Percentiles rank a stretch among this genome's conserved stretches.
phyloP scores from a whole-genome alignment of 192 early-diverging fungal species.

The Coemansia sp. region DNA sequence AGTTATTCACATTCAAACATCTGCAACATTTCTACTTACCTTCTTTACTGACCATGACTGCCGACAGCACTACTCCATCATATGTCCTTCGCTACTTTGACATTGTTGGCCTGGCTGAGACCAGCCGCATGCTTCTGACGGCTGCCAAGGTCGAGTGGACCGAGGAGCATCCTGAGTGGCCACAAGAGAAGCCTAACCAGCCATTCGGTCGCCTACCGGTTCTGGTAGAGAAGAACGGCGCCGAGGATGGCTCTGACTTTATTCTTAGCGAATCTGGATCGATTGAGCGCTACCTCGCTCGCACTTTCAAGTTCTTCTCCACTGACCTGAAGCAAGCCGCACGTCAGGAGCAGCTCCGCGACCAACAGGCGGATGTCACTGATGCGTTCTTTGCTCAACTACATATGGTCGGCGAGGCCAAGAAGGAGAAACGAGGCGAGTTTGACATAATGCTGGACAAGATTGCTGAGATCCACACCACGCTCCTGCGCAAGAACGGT shows the following conservation, averaged over 20 bases:
- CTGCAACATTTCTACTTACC: background rate
- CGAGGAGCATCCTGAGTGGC: constrained; percentile 56
- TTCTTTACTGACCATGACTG: background rate
- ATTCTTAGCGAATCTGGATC: constrained; percentile 46
- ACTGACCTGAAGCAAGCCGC: constrained; percentile 35
- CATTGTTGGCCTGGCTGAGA: constrained; percentile 27
- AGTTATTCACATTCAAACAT: background rate
- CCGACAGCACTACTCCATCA: constrained; percentile 5
- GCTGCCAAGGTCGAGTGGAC: constrained; percentile 41
- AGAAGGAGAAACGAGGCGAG: constrained; percentile 23
- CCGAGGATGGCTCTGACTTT: constrained; percentile 38
- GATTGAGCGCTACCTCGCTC: constrained; percentile 59
- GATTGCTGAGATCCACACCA: constrained; percentile 34
- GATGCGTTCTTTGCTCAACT: background rate
- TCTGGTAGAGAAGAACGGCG: constrained; percentile 49
- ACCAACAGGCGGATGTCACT: constrained; percentile 18
- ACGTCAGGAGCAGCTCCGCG: constrained; percentile 40
- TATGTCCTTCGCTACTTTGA: constrained; percentile 49
- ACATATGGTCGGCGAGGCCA: background rate
- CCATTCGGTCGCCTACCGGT: constrained; percentile 60
- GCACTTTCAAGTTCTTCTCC: constrained; percentile 45
- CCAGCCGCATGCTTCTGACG: constrained; percentile 49
- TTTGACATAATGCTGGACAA: constrained; percentile 27
- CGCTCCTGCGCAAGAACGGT: constrained; percentile 53
- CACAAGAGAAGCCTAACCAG: constrained; percentile 47